Evolutionary conservation across 306 rosid genomes (phyloP).

Genomic region (Potentilla sterilis): DNA sequence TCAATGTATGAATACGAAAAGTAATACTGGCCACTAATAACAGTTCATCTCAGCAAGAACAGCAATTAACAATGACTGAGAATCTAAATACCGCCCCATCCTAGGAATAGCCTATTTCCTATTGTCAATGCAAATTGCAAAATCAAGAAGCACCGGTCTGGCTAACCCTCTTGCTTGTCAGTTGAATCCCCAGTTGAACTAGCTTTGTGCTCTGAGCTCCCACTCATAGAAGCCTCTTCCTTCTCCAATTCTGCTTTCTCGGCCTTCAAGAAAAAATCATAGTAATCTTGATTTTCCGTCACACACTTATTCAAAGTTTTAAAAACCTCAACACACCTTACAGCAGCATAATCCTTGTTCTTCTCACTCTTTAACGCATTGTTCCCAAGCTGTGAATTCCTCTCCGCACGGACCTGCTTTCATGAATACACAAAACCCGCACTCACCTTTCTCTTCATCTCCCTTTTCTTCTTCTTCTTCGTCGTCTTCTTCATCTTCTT

Average conservation of each 20-base stretch:
- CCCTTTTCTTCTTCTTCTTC: not conserved
- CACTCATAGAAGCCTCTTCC: not conserved
- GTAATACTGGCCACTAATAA: not conserved
- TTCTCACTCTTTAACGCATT: not conserved
- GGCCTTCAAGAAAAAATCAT: not conserved
- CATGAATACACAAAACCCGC: not conserved
- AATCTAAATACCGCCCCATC: not conserved
- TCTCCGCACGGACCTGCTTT: not conserved
- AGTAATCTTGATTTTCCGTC: not conserved
- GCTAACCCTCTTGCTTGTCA: not conserved
- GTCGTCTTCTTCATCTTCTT: not conserved
- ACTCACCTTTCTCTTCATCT: constrained; percentile 2
- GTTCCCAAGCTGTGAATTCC: constrained; percentile 2
- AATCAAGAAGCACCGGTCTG: not conserved
- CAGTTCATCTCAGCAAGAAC: not conserved
- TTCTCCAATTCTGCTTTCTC: constrained; percentile 7
- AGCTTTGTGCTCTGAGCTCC: not conserved
- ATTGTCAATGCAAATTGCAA: not conserved
- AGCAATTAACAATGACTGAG: not conserved
- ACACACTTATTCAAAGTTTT: not conserved
- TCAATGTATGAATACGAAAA: too few relatives aligned
- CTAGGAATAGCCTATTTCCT: not conserved
- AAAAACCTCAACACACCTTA: not conserved
- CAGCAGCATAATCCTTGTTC: not conserved
- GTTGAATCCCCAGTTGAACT: not conserved